Percentiles rank a stretch among this genome's conserved stretches.
phyloP scores from a whole-genome alignment of 129 eudicot species.

The Escallonia rubra region DNA sequence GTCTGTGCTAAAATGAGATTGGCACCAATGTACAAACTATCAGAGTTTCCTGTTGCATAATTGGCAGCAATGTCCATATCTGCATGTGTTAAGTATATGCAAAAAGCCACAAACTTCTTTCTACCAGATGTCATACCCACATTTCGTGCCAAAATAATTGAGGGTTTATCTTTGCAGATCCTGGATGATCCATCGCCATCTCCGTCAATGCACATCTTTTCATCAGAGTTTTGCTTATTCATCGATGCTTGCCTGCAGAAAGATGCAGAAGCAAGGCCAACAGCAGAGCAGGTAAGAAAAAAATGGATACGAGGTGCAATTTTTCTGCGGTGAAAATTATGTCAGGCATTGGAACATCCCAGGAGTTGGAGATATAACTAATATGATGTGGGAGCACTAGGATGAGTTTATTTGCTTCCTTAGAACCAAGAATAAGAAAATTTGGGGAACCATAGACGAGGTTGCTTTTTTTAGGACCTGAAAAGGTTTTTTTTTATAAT shows the following conservation, averaged over 20 bases:
- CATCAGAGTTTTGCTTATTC: conserved; percentile 88
- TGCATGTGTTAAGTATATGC: no score
- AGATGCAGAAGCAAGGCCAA: conserved; percentile 89
- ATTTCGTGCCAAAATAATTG: background rate
- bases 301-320: conserved; percentile 4
- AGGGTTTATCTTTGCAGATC: conserved; percentile 45
- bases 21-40: no score
- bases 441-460: background rate
- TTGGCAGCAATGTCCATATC: no score
- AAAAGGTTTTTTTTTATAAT: background rate
- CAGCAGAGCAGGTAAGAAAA: conserved; percentile 84
- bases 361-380: background rate
- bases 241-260: conserved; percentile 84
- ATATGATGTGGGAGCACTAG: background rate
- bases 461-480: background rate
- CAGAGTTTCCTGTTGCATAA: no score
- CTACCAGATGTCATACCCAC: background rate
- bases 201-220: conserved; percentile 57
- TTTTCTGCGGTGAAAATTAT: conserved; percentile 4
- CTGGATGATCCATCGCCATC: conserved; percentile 97
- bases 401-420: background rate
- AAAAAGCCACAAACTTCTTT: no score
- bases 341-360: background rate
- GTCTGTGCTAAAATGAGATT: no score
- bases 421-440: background rate